phyloP scores from a whole-genome alignment of 1,139 yeast genomes.

The Sugiyamaella novakii region DNA sequence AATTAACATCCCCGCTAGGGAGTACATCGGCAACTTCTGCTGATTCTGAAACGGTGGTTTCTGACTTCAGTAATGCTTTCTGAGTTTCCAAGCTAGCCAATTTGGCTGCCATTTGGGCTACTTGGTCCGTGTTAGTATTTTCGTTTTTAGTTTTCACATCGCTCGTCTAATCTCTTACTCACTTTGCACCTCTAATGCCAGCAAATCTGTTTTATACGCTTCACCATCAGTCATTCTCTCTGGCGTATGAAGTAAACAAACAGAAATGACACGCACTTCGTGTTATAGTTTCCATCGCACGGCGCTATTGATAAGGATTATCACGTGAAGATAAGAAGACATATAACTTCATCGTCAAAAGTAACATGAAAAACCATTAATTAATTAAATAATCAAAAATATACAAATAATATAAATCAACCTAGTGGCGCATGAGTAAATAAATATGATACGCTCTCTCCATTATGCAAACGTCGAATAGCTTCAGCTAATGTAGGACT shows the following conservation, averaged over 20 bases:
- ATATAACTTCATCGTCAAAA: no score
- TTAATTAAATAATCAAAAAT: no score
- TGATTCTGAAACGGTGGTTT: no score
- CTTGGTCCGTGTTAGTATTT: constrained; percentile 8
- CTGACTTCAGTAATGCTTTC: constrained; percentile 2
- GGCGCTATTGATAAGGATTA: no score
- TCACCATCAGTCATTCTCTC: neutral
- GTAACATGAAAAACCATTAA: no score
- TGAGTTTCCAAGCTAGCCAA: constrained; percentile 6
- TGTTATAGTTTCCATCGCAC: neutral
- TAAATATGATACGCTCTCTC: constrained; percentile 91
- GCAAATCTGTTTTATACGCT: constrained; percentile 7
- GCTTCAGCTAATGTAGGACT: constrained; percentile 83
- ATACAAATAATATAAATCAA: neutral
- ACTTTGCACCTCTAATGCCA: constrained; percentile 13
- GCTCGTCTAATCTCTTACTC: no score
- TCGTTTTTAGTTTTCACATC: no score
- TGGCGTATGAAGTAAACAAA: neutral
- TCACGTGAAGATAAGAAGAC: no score
- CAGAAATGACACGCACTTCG: neutral
- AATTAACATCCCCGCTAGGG: no score
- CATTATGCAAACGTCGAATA: constrained; percentile 92
- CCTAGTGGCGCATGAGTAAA: constrained; percentile 68
- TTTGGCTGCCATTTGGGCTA: constrained; percentile 10
- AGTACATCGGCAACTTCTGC: no score